Base-by-base conservation (phyloP, 2,329 filamentous ascomycete species). In the Colletotrichum orbiculare region DNA sequence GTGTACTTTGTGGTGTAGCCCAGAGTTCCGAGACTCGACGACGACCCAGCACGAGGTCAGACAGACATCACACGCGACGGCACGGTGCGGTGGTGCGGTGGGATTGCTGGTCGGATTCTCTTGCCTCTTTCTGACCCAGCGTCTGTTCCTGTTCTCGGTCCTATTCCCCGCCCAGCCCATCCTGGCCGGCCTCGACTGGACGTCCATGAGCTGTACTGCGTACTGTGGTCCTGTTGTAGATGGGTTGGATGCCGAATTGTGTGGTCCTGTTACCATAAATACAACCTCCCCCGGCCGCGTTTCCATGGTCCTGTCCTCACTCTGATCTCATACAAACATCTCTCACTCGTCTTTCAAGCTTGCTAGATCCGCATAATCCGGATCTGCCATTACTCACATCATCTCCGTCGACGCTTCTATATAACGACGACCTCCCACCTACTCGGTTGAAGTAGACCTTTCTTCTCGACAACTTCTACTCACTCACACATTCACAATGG, bases 401-500 rank as follows among this genome's bases (percentile, higher is more conserved):
- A 15, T 38, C 25, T 25, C 25, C 25, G 25, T 25, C 25, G 25
- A 25, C 12, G 39, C 39, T 46, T 46, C 47, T 57, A 63, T 63
- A 57, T 57, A 66, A 62, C 47, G 33, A 46, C 56, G 15, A 48
- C 47, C 62, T 65, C 41, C 62, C 58, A 38, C 42, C 39, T 13
- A 38, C 39, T 33, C 35, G 37, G 39, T 39, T 66, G n/a, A 37
- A 47, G 25, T 38, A n/a, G 41, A 4, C 4, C 7, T 13, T 2
- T 48, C 33, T 35, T 46, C 52, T 62, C 56, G 39, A 57, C 46
- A 57, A 47, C 12, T n/a, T 43, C 42, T 43, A 53, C 17, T 49
- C 25, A 45, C 34, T 50, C 43, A 64, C 35, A 54, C 48, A 45
- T 47, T 67, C 68, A 71, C 57, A 69, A 76, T 76, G 74, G 74